Conservation (phyloP, 2,329 filamentous ascomycete genomes). For the Lachnellula subtilissima region DNA sequence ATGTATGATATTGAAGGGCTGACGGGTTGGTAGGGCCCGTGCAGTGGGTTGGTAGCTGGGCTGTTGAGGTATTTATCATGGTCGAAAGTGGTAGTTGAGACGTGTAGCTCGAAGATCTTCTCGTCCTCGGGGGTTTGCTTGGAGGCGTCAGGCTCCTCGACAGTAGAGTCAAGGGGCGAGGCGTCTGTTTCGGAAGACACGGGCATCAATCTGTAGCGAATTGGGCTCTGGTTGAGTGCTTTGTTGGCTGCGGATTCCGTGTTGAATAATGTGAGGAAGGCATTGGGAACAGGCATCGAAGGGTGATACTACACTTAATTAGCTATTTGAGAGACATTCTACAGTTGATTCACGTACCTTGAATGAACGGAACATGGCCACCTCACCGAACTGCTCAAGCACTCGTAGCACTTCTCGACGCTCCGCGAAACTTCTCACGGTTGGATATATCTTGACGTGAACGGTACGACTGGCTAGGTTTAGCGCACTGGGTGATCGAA, state of each 20-base stretch:
- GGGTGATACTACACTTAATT: constrained; percentile 19
- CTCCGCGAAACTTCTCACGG: constrained; percentile 27
- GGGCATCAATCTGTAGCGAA: constrained; percentile 26
- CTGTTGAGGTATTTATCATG: constrained; percentile 17
- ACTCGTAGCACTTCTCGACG: constrained; percentile 32
- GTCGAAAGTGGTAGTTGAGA: constrained; percentile 17
- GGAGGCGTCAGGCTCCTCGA: neutral
- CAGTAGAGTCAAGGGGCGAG: neutral
- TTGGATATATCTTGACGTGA: constrained; percentile 29
- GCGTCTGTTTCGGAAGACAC: neutral
- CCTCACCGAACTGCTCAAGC: constrained; percentile 30
- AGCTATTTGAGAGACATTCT: neutral
- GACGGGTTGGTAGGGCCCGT: constrained; percentile 26
- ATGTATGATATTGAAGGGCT: constrained; percentile 15
- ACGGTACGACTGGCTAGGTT: constrained; percentile 22
- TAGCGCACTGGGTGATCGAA: neutral
- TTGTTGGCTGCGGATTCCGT: constrained; percentile 16
- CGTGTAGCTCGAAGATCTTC: constrained; percentile 22
- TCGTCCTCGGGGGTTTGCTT: neutral
- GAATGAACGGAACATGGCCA: constrained; percentile 29
- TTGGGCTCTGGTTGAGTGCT: constrained; percentile 22
- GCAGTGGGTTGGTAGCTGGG: constrained; percentile 21
- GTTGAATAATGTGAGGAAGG: constrained; percentile 28
- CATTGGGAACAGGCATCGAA: constrained; percentile 18
- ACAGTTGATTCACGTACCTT: constrained; percentile 21